These are phyloP conservation scores for Phytophthora litchii DNA, from an alignment of 352 stramenopile genomes.

Conservation along the genomic window DNA sequence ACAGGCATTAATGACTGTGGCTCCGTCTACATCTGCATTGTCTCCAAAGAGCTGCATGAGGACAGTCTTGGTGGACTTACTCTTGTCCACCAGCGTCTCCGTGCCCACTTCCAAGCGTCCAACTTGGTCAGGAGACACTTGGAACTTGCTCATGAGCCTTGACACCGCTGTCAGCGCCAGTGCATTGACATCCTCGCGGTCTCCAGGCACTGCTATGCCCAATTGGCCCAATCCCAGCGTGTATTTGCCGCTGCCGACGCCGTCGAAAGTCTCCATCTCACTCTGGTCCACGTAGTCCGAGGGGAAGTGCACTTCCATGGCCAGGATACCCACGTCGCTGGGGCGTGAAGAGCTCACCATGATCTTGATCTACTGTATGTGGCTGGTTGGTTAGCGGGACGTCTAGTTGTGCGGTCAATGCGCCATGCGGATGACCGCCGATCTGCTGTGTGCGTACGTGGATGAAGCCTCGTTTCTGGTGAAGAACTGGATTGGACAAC, in stretches of 20 bases:
- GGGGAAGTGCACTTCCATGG: slow-evolving; percentile 97
- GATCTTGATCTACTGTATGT: slow-evolving; percentile 15
- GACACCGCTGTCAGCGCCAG: slow-evolving; percentile 66
- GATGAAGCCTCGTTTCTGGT: too few relatives aligned
- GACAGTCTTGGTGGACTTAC: slow-evolving; percentile 85
- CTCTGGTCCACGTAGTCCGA: slow-evolving; percentile 93
- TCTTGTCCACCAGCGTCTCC: slow-evolving; percentile 94
- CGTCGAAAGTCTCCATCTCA: slow-evolving; percentile 94
- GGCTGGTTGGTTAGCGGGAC: background rate
- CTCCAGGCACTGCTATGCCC: slow-evolving; percentile 68
- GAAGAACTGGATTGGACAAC: too few relatives aligned
- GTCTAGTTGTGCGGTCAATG: background rate
- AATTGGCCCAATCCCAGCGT: slow-evolving; percentile 67
- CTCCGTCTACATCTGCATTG: slow-evolving; percentile 80
- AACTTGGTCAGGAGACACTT: slow-evolving; percentile 68
- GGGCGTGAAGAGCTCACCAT: slow-evolving; percentile 43
- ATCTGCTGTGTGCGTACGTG: slow-evolving; percentile 4
- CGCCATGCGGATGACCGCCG: slow-evolving; percentile 1
- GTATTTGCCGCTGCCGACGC: slow-evolving; percentile 75
- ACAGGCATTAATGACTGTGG: slow-evolving; percentile 97
- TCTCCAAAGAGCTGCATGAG: slow-evolving; percentile 77
- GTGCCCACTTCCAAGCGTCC: slow-evolving; percentile 97
- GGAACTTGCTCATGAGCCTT: slow-evolving; percentile 60
- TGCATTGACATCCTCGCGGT: slow-evolving; percentile 79
- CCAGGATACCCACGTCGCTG: slow-evolving; percentile 95